Percentiles rank a stretch among this genome's conserved stretches.
Conservation (phyloP, 208 protist species). For the Naegleria lovaniensis region DNA sequence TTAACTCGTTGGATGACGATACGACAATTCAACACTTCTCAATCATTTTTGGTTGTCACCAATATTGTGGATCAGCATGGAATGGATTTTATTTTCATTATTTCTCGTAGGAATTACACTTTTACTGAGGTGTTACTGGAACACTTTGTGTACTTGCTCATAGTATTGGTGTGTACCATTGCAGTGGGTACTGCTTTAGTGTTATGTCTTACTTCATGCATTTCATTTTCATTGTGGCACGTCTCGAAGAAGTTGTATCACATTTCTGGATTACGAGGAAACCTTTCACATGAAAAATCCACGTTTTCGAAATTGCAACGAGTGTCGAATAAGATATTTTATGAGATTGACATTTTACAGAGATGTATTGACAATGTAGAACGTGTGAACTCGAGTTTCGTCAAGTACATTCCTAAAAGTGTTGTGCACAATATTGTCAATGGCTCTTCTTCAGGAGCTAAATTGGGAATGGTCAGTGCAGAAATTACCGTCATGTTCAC, state of each 20-base stretch:
- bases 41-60: neutral
- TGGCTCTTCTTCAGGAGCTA: neutral
- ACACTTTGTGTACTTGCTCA: neutral
- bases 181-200: neutral
- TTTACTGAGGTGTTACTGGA: neutral
- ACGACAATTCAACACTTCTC: neutral
- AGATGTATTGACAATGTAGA: neutral
- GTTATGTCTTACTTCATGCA: neutral
- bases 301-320: neutral
- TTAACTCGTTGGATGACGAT: neutral
- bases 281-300: neutral
- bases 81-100: neutral
- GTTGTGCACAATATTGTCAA: neutral
- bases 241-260: neutral
- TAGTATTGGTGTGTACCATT: neutral
- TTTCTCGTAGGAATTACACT: neutral
- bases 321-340: neutral
- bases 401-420: conserved; percentile 7
- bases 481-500: conserved; percentile 20
- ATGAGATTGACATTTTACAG: neutral
- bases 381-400: neutral
- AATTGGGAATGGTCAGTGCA: neutral
- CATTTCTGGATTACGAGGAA: neutral
- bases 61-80: neutral
- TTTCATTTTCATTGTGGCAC: neutral